Percentiles rank a stretch among this genome's conserved stretches.
phyloP scores from a whole-genome alignment of 1,284 basidiomycete species.

The Exobasidium cylindrosporum region DNA sequence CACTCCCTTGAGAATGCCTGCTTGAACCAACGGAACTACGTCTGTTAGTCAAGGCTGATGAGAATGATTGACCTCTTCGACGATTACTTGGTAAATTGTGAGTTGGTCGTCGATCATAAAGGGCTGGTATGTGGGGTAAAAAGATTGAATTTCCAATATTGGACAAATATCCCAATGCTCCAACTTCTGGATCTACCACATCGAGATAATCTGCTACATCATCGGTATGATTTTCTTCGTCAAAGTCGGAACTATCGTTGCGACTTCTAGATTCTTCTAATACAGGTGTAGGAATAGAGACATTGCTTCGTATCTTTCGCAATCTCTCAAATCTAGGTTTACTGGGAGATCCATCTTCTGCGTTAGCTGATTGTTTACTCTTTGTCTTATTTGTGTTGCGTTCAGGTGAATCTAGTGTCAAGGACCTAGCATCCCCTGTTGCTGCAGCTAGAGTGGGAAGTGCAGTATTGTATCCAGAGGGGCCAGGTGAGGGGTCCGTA shows the following conservation, averaged over 20 bases:
- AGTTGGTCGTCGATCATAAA: constrained; percentile 69
- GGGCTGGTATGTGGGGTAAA: constrained; percentile 65
- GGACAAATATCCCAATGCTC: constrained; percentile 68
- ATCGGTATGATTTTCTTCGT: not conserved
- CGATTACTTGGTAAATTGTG: constrained; percentile 59
- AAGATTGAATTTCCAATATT: constrained; percentile 76
- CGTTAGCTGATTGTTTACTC: too few species aligned
- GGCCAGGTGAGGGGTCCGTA: too few species aligned
- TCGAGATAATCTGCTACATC: constrained; percentile 58
- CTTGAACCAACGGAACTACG: not conserved
- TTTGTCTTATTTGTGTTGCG: too few species aligned
- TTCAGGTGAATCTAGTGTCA: too few species aligned
- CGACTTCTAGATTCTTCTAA: not conserved
- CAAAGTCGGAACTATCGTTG: not conserved
- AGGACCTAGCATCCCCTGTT: too few species aligned
- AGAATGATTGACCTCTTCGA: not conserved
- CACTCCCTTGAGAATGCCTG: not conserved
- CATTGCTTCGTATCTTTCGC: not conserved
- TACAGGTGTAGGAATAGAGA: not conserved
- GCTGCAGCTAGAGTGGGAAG: too few species aligned
- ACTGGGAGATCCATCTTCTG: too few species aligned
- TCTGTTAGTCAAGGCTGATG: not conserved
- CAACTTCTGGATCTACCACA: constrained; percentile 72
- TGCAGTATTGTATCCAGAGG: too few species aligned
- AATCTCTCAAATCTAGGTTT: too few species aligned